Base-by-base conservation (phyloP, 306 rosid species). In the Ochetophila trinervis region DNA sequence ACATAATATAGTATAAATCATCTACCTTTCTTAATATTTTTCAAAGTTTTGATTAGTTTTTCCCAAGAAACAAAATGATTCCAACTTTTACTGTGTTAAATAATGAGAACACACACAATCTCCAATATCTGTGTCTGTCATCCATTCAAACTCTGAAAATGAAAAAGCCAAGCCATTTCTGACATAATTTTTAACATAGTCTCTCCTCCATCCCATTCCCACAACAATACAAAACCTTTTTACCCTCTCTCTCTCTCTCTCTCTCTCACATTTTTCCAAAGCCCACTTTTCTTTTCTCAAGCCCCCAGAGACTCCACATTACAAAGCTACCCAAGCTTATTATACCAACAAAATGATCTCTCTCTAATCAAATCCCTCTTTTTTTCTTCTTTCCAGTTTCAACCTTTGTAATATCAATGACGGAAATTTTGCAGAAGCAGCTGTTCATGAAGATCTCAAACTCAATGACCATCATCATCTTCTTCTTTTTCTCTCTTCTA, bases 91-190 rank as follows among this genome's bases (percentile, higher is more conserved):
- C 69, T 78, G 66, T 78, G 55, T 71, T 65, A 75, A 75, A 70
- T 78, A 77, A 71, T 78, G 19, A 50, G 60, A 79, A 53, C 1
- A 57, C 0, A 11, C 14, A 64, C 86, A 66, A 53, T 57, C 72
- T 73, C 85, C 89, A 54, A 85, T 57, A 72, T 53, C 71, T 63
- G 54, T 74, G 71, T 72, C 91, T 86, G 91, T 78, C 89, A 71
- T 69, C 91, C 89, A 78, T 80, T 85, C 83, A 85, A 82, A 73
- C 84, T 72, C 83, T 71, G n/a, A n/a, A n/a, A n/a, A 71, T 71
- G 82, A 76, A 82, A 68, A 80, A 83, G 84, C 85, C 71, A 76
- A 77, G 77, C 80, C 70, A 76, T 50, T 37, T 57, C 88, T 77
- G 97, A 79, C 93, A 82, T 27, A 27, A 27, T 27, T 59, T 76